Conservation (phyloP, 805 yeast species). For the Sugiyamaella chiloensis region DNA sequence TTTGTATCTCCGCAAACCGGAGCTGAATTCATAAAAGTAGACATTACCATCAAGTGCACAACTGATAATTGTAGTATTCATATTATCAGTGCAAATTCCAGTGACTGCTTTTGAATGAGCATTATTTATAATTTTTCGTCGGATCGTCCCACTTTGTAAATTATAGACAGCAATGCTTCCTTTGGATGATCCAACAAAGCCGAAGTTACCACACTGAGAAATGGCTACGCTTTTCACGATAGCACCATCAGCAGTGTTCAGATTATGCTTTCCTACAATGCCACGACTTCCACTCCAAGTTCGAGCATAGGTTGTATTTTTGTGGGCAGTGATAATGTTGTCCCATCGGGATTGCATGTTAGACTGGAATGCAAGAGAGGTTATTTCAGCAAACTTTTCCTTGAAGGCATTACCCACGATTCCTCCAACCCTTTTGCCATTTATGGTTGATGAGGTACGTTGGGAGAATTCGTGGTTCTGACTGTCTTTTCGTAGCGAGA, state of each 20-base stretch:
- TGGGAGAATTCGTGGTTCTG: conserved; percentile 94
- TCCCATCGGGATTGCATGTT: conserved; percentile 91
- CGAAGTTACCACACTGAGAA: conserved; percentile 95
- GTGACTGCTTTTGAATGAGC: conserved; percentile 66
- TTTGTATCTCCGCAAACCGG: conserved; percentile 63
- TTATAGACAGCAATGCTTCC: conserved; percentile 88
- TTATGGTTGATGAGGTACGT: conserved; percentile 37
- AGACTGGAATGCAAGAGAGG: conserved; percentile 65
- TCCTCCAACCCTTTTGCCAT: conserved; percentile 34
- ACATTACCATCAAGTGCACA: conserved; percentile 86
- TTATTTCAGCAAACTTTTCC: conserved; percentile 75
- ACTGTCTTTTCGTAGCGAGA: conserved; percentile 91
- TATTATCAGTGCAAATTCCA: conserved; percentile 84
- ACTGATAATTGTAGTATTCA: conserved; percentile 84
- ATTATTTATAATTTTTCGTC: conserved; percentile 68
- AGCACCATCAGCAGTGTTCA: conserved; percentile 76
- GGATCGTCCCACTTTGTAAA: conserved; percentile 81
- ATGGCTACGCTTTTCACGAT: conserved; percentile 70
- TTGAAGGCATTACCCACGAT: conserved; percentile 44
- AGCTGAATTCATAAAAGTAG: conserved; percentile 80
- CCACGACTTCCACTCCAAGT: conserved; percentile 84
- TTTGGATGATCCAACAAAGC: conserved; percentile 77
- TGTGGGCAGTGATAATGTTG: conserved; percentile 83
- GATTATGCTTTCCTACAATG: conserved; percentile 70
- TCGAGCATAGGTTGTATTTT: conserved; percentile 76